phyloP scores from a whole-genome alignment of 2,329 filamentous ascomycete species.

The Calonectria montana region DNA sequence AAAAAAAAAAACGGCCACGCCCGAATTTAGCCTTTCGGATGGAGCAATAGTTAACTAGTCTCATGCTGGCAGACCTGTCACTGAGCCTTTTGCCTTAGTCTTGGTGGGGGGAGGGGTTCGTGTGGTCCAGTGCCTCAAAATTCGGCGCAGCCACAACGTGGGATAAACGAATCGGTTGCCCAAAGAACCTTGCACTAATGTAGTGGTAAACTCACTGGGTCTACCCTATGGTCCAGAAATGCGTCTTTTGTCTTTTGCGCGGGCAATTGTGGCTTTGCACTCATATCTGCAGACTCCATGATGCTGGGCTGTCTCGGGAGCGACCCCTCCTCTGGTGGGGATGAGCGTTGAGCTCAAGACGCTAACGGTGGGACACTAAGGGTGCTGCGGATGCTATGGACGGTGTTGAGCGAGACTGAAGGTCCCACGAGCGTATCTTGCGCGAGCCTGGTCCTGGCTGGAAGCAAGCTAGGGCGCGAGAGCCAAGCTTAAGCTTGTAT shows the following conservation, averaged over 20 bases:
- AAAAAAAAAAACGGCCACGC: not conserved
- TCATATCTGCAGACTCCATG: not conserved
- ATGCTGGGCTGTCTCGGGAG: not conserved
- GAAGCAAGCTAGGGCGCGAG: not conserved
- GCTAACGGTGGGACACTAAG: constrained; percentile 47
- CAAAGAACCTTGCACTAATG: not conserved
- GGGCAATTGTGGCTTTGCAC: not conserved
- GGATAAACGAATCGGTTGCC: not conserved
- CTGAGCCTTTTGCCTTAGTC: not conserved
- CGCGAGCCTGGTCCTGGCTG: not conserved
- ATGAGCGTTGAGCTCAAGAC: not conserved
- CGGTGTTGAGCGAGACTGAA: not conserved
- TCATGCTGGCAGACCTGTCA: not conserved
- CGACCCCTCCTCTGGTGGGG: not conserved
- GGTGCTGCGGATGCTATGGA: constrained; percentile 15
- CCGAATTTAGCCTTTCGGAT: not conserved
- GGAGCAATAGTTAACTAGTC: constrained; percentile 4
- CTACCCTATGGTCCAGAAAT: not conserved
- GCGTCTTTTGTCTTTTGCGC: not conserved
- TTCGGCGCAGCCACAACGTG: not conserved
- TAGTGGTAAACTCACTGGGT: not conserved
- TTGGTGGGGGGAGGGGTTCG: not conserved
- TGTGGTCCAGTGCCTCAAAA: not conserved
- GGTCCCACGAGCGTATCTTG: constrained; percentile 2
- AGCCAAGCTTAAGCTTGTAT: not conserved